These are phyloP conservation scores for Pseudogymnoascus sp. DNA, from an alignment of 2,329 filamentous ascomycete species.

Conservation along the genomic window DNA sequence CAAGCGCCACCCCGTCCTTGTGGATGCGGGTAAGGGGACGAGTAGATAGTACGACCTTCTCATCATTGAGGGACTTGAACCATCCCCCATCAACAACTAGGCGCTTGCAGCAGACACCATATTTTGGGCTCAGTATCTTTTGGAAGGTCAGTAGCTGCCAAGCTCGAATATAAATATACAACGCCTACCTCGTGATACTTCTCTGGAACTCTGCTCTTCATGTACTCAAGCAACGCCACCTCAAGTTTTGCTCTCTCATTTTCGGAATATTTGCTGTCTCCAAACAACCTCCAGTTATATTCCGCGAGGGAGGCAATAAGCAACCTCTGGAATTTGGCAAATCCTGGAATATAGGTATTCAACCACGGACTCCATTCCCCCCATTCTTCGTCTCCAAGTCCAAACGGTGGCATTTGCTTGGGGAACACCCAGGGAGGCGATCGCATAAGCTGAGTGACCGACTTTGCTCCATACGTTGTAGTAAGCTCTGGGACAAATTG, in stretches of 20 bases:
- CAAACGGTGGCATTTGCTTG: conserved; percentile 28
- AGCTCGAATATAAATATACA: background rate
- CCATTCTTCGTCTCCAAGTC: conserved; percentile 32
- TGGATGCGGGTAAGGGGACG: conserved; percentile 40
- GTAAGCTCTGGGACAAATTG: conserved; percentile 47
- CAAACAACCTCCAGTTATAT: conserved; percentile 40
- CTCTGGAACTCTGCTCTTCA: conserved; percentile 41
- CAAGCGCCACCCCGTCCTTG: conserved; percentile 40
- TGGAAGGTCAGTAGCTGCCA: background rate
- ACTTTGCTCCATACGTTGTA: conserved; percentile 37
- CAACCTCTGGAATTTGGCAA: conserved; percentile 35
- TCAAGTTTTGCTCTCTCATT: conserved; percentile 36
- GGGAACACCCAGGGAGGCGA: conserved; percentile 49
- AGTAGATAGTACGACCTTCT: conserved; percentile 44
- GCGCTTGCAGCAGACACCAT: conserved; percentile 48
- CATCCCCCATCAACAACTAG: conserved; percentile 46
- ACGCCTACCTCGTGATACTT: conserved; percentile 42
- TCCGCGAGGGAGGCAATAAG: conserved; percentile 34
- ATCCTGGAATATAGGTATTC: conserved; percentile 39
- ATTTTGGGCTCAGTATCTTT: conserved; percentile 45
- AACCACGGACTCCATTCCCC: conserved; percentile 38
- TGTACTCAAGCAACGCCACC: conserved; percentile 33
- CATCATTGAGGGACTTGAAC: conserved; percentile 39
- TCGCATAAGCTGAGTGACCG: conserved; percentile 51
- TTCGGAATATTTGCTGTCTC: conserved; percentile 31